phyloP scores from a whole-genome alignment of 2,329 filamentous ascomycete species.

The Stenocarpella maydis region DNA sequence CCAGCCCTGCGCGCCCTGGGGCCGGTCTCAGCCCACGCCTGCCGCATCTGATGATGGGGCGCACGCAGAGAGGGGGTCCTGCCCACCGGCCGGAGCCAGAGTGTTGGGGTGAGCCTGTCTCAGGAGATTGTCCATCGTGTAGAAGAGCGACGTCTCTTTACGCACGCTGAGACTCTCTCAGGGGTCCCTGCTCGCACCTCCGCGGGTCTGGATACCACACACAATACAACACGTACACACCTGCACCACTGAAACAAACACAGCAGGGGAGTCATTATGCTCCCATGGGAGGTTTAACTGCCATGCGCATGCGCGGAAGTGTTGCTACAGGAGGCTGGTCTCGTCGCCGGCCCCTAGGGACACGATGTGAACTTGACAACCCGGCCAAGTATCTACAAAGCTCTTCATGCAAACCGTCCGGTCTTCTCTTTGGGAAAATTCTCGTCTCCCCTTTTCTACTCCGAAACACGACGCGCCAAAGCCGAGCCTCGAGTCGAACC shows the following conservation, averaged over 20 bases:
- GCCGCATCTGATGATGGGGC: not conserved
- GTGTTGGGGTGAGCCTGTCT: slow-evolving; percentile 21
- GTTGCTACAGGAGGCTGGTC: not conserved
- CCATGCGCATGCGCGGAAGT: not conserved
- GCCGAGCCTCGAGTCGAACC: not conserved
- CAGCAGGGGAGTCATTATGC: not conserved
- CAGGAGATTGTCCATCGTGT: slow-evolving; percentile 23
- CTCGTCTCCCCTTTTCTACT: not conserved
- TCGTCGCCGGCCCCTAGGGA: not conserved
- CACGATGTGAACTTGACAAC: not conserved
- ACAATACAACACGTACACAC: not conserved
- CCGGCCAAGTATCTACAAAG: not conserved
- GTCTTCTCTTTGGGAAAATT: not conserved
- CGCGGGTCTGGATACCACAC: slow-evolving; percentile 1
- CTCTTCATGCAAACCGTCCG: not conserved
- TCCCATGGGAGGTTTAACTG: not conserved
- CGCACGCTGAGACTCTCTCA: slow-evolving; percentile 20
- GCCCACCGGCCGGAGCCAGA: slow-evolving; percentile 3
- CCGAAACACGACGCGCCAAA: not conserved
- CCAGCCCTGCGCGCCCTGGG: slow-evolving; percentile 13
- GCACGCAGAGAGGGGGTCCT: not conserved
- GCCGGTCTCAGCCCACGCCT: not conserved
- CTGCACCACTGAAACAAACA: not conserved
- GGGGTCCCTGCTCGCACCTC: slow-evolving; percentile 11
- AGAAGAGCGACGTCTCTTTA: slow-evolving; percentile 17